Evolutionary conservation across 2,329 filamentous ascomycete species (phyloP).

Genomic region (Colletotrichum tanaceti): DNA sequence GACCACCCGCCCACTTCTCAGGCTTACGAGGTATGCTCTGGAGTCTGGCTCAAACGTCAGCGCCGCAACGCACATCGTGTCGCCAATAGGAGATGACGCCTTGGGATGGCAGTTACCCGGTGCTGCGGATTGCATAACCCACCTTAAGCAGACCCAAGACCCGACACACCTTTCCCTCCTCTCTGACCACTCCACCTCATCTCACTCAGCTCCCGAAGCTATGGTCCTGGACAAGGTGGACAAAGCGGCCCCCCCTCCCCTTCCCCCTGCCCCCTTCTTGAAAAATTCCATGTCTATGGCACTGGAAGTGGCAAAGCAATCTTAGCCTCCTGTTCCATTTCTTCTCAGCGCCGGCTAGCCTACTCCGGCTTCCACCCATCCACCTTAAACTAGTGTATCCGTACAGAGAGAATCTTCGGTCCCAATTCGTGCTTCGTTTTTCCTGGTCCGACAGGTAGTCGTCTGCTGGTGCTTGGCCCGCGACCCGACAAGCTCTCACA

Average conservation of each 20-base stretch:
- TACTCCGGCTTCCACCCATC: neutral
- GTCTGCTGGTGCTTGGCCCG: neutral
- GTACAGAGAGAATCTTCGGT: neutral
- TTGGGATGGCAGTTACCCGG: constrained; percentile 39
- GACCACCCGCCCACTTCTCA: neutral
- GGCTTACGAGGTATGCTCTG: too few relatives aligned
- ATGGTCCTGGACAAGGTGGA: constrained; percentile 35
- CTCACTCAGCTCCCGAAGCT: constrained; percentile 38
- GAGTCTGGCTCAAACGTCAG: constrained; percentile 28
- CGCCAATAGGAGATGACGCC: constrained; percentile 17
- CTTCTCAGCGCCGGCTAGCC: neutral
- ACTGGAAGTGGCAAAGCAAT: constrained; percentile 36
- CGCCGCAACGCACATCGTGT: constrained; percentile 17
- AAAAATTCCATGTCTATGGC: constrained; percentile 34
- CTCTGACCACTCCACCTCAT: constrained; percentile 37
- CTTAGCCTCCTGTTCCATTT: constrained; percentile 14
- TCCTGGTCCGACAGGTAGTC: neutral
- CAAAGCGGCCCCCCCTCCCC: constrained; percentile 19
- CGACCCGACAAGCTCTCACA: neutral
- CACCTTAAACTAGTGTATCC: too few relatives aligned
- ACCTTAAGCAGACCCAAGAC: neutral
- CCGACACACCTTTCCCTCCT: constrained; percentile 14
- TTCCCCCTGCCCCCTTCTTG: constrained; percentile 11
- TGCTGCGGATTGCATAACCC: constrained; percentile 36
- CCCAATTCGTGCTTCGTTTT: neutral